Percentiles rank a stretch among this genome's conserved stretches.
Evolutionary conservation across 768 basidiomycete genomes (phyloP).

Genomic region (Calocybe indica): DNA sequence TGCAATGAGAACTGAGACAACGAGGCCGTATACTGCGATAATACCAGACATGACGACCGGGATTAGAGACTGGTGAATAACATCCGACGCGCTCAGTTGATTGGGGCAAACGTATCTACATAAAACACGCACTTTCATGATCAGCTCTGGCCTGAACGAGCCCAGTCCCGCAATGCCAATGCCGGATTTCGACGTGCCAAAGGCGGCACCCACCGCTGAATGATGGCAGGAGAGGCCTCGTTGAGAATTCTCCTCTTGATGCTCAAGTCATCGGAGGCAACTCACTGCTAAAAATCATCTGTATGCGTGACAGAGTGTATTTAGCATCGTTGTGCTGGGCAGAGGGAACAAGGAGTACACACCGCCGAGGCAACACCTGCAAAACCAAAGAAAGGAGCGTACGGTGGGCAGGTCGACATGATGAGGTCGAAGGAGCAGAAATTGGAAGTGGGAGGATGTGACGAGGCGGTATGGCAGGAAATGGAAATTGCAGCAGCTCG

Average conservation of each 20-base stretch:
- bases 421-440: background rate
- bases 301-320: background rate
- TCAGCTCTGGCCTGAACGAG: conserved; percentile 89
- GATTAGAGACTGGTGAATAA: conserved; percentile 66
- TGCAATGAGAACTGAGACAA: conserved; percentile 90
- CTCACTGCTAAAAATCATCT: conserved; percentile 98
- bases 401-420: conserved; percentile 81
- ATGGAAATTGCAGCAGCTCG: no score
- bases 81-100: background rate
- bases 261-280: conserved; percentile 9
- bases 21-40: conserved; percentile 95
- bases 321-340: no score
- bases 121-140: conserved; percentile 79
- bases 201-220: conserved; percentile 88
- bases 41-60: conserved; percentile 99
- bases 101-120: background rate
- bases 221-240: background rate
- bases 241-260: no score
- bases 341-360: conserved; percentile 20
- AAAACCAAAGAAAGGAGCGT: conserved; percentile 97
- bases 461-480: no score
- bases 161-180: conserved; percentile 96
- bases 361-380: conserved; percentile 94
- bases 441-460: no score
- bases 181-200: conserved; percentile 94